Evolutionary conservation across 2,329 filamentous ascomycete species (phyloP), one percentile per base, ranked within the genome.

Genomic region (Phialophora verrucosa): DNA sequence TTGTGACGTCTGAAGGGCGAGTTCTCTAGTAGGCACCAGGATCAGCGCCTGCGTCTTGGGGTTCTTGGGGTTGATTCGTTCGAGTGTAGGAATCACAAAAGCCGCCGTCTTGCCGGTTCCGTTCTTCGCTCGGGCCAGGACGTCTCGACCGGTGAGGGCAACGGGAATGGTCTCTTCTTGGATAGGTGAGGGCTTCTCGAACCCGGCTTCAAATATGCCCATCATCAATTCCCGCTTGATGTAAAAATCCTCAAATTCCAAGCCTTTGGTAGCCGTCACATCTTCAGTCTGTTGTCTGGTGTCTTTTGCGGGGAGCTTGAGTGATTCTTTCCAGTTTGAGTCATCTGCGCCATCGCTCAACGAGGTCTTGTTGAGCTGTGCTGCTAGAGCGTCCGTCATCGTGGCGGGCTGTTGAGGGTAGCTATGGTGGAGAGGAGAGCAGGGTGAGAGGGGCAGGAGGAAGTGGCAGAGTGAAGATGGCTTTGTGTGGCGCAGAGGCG

Each of bases 101-200:
- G 96, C 96, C 27, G 94, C 95, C 10, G 95, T 99, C 83, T 99
- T 99, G 77, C 95, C 95, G 44, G 95, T 99, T 70, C 95, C 95
- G 79, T 99, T 99, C 84, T 99, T 99, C 72, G 95, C 95, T 80
- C 95, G 88, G 67, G 95, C 95, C 71, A 99, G 87, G 74, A 99
- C 93, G 77, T 99, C 95, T 81, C 94, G 88, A 64, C 95, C 95
- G 56, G 94, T 96, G 64, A 99, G 86, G 59, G 95, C 95, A 72
- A 99, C 94, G 56, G 95, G 95, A 75, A 99, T 97, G 63, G 95
- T 93, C 83, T 98, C 95, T 89, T 99, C 95, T 87, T 99, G 95
- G 74, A 99, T 99, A 11, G 95, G 95, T 64, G 95, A 99, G 17
- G 95, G 95, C 82, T 96, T 97, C 79, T 99, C 95, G 79, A 97